These are phyloP conservation scores for Boletellus emodensis DNA, from an alignment of 768 basidiomycete genomes.

Conservation along the genomic window DNA sequence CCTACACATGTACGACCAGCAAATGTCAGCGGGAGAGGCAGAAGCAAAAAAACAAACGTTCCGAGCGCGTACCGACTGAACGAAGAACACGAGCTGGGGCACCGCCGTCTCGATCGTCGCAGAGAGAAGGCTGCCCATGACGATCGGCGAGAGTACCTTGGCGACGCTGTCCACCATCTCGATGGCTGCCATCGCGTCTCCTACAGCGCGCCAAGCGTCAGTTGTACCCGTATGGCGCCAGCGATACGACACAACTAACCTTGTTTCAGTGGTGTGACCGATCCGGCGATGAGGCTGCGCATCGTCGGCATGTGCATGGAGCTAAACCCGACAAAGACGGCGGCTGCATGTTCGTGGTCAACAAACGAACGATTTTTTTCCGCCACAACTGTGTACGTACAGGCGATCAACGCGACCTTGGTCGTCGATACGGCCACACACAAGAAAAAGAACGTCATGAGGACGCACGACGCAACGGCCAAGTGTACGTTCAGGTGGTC, in stretches of 20 bases:
- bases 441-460: conserved; percentile 12
- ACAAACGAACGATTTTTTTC: not conserved
- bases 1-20: conserved; percentile 4
- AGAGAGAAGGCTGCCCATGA: conserved; percentile 30
- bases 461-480: conserved; percentile 17
- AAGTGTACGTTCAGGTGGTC: conserved; percentile 31
- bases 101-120: conserved; percentile 14
- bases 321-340: conserved; percentile 12
- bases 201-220: conserved; percentile 6
- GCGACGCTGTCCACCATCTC: conserved; percentile 25
- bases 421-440: conserved; percentile 13
- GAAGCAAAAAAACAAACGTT: not conserved
- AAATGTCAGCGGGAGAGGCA: too few species aligned
- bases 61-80: conserved; percentile 15
- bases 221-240: too few species aligned
- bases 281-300: conserved; percentile 26
- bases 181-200: conserved; percentile 28
- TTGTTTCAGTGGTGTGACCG: conserved; percentile 27
- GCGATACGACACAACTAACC: conserved; percentile 9
- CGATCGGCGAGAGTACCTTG: conserved; percentile 22
- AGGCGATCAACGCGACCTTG: conserved; percentile 5
- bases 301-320: conserved; percentile 15
- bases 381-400: conserved; percentile 3
- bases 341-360: conserved; percentile 14
- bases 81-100: conserved; percentile 23